A percentile compares a stretch with the other conserved stretches of the same genome.
These are phyloP conservation scores for Fusarium aywerte DNA, from an alignment of 2,329 filamentous ascomycete genomes.

Conservation along the genomic window DNA sequence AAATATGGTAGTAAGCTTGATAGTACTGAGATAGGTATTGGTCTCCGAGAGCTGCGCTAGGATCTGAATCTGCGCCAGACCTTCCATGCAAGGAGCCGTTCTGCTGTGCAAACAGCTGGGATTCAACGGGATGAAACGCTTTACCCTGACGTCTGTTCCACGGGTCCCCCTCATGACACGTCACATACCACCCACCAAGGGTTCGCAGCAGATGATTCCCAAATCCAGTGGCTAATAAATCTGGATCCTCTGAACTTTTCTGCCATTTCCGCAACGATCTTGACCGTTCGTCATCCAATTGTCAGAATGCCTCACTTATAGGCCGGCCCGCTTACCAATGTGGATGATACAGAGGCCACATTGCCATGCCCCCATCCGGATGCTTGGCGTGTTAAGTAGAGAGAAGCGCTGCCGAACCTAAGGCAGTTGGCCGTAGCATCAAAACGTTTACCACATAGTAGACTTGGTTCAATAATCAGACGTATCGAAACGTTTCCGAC, in stretches of 20 bases:
- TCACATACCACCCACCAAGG: constrained; percentile 42
- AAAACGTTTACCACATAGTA: background rate
- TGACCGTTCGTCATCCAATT: constrained; percentile 1
- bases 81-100: constrained; percentile 35
- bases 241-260: constrained; percentile 1
- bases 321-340: constrained; percentile 14
- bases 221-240: constrained; percentile 13
- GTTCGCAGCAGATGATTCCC: constrained; percentile 38
- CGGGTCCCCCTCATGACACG: constrained; percentile 43
- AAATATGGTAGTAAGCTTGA: constrained; percentile 17
- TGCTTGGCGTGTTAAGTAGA: background rate
- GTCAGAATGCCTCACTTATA: constrained; percentile 10
- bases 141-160: constrained; percentile 40
- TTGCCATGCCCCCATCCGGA: background rate
- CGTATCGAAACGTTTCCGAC: background rate
- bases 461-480: background rate
- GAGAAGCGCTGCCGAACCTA: background rate
- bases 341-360: background rate
- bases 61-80: constrained; percentile 38
- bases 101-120: constrained; percentile 42
- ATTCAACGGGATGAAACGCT: constrained; percentile 44
- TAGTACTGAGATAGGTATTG: constrained; percentile 1
- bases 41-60: constrained; percentile 21
- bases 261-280: background rate
- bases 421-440: background rate